These are phyloP conservation scores for Aspergillus diversus DNA, from an alignment of 495 filamentous ascomycete genomes.

Conservation along the genomic window DNA sequence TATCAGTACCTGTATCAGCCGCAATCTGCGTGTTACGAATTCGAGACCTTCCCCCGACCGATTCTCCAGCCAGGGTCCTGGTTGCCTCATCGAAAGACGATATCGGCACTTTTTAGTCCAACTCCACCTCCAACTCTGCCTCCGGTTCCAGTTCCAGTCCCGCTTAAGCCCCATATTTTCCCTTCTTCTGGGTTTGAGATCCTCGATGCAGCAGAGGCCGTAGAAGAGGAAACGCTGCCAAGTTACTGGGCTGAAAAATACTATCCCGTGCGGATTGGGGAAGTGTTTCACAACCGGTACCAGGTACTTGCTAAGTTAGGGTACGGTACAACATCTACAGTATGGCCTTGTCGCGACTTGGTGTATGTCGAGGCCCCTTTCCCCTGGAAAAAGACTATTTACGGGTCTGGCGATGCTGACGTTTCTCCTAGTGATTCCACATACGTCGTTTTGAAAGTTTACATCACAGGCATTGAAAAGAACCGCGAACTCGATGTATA, in stretches of 20 bases:
- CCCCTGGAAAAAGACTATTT: too few species aligned
- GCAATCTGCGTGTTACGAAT: too few species aligned
- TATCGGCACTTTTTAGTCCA: too few species aligned
- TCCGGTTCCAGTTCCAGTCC: too few species aligned
- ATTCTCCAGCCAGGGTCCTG: too few species aligned
- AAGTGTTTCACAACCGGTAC: conserved; percentile 46
- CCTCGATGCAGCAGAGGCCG: conserved; percentile 19
- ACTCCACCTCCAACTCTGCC: too few species aligned
- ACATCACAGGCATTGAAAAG: conserved; percentile 26
- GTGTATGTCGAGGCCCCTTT: conserved; percentile 24
- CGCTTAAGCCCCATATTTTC: conserved; percentile 20
- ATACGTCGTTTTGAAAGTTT: conserved; percentile 39
- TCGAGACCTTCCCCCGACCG: too few species aligned
- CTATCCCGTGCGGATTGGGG: conserved; percentile 50
- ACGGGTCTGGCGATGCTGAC: conserved; percentile 3
- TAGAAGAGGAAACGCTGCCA: conserved; percentile 34
- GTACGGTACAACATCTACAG: conserved; percentile 53
- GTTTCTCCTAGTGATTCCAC: conserved; percentile 30
- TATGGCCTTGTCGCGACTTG: conserved; percentile 56
- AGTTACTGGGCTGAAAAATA: conserved; percentile 30
- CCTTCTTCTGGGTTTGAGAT: conserved; percentile 25
- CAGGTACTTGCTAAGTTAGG: conserved; percentile 50
- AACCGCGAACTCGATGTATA: conserved; percentile 40
- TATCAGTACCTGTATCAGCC: too few species aligned
- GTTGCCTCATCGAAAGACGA: too few species aligned